Conservation (phyloP, 139 green algal genomes). For the Picochlorum sp. region DNA sequence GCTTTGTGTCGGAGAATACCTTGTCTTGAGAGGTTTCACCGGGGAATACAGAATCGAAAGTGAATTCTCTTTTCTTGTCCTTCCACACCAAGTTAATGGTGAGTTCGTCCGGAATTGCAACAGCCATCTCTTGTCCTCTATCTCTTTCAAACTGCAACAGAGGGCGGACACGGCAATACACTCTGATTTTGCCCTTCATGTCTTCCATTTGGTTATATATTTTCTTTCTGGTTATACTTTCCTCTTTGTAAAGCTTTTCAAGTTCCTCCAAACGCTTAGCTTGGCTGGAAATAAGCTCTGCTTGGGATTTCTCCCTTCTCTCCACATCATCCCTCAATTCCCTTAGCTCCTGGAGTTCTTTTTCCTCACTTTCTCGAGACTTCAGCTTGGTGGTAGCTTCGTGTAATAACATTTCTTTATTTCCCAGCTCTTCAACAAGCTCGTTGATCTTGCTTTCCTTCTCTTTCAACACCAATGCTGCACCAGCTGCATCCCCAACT, state of each 20-base stretch:
- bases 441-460: conserved; percentile 68
- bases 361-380: neutral
- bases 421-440: conserved; percentile 66
- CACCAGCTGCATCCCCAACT: conserved; percentile 15
- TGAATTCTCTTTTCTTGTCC: conserved; percentile 84
- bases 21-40: conserved; percentile 54
- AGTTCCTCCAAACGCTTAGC: conserved; percentile 85
- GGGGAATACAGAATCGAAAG: conserved; percentile 82
- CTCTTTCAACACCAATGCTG: conserved; percentile 25
- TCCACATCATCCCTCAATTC: conserved; percentile 87
- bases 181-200: conserved; percentile 96
- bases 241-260: conserved; percentile 74
- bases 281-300: conserved; percentile 58
- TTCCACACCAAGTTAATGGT: conserved; percentile 82
- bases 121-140: conserved; percentile 28
- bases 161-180: conserved; percentile 81
- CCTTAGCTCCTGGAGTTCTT: conserved; percentile 85
- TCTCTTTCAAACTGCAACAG: conserved; percentile 73
- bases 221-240: conserved; percentile 50
- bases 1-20: conserved; percentile 94
- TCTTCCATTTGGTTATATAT: conserved; percentile 86
- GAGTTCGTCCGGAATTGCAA: conserved; percentile 74
- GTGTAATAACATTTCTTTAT: conserved; percentile 40
- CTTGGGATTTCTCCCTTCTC: conserved; percentile 76
- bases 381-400: conserved; percentile 29